Evolutionary conservation across 208 protist genomes (phyloP), one percentile per base, ranked within the genome.

Genomic region (Wallacemonas sp.): DNA sequence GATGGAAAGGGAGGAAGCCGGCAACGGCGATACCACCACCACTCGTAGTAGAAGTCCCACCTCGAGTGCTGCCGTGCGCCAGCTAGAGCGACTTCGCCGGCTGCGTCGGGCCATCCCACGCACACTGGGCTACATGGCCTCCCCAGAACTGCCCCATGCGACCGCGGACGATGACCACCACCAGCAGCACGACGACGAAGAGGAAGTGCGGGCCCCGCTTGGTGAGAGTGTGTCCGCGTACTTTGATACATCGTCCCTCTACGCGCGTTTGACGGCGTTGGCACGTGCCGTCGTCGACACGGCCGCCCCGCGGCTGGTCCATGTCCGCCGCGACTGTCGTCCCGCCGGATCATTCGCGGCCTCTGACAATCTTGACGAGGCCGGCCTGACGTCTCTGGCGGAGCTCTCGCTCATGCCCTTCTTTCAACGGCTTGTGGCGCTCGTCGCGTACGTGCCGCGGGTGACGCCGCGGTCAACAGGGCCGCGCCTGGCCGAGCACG

Each of bases 1-100:
- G 36, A 41, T 14, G 7, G 36, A 41, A 14, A n/a, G n/a, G n/a
- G n/a, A n/a, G n/a, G n/a, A n/a, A n/a, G n/a, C n/a, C n/a, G n/a
- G n/a, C n/a, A n/a, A n/a, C n/a, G n/a, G n/a, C n/a, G n/a, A n/a
- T n/a, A n/a, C n/a, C n/a, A n/a, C n/a, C n/a, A n/a, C n/a, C n/a
- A n/a, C n/a, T n/a, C n/a, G n/a, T n/a, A n/a, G n/a, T n/a, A n/a
- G n/a, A n/a, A n/a, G n/a, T n/a, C n/a, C n/a, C n/a, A n/a, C 42
- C 10, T 48, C 42, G 10, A 1, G 23, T 22, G 18, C 25, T 7
- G 48, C 48, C 7, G 52, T 59, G 31, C 52, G 31, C 20, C 52
- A 59, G 52, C 52, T 59, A 7, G 52, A 59, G 31, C 52, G 52
- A 8, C 52, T 59, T 33, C 52, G 52, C 3, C 22, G 52, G 5